A percentile compares a stretch with the other conserved stretches of the same genome.
phyloP scores from a whole-genome alignment of 768 basidiomycete species.

The Kwoniella bestiolae region DNA sequence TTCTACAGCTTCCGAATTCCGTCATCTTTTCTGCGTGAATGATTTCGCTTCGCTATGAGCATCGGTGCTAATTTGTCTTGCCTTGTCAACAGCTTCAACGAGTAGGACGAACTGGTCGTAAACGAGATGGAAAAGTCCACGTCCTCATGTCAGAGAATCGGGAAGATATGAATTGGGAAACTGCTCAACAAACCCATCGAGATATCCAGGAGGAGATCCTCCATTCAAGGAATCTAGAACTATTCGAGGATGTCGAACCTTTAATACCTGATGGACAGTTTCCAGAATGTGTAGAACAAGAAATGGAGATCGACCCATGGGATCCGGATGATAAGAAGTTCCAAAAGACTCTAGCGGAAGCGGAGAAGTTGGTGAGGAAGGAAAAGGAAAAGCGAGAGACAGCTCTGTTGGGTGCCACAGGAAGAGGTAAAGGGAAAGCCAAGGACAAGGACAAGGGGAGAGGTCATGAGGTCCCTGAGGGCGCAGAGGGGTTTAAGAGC shows the following conservation, averaged over 20 bases:
- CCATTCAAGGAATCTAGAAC: slow-evolving; percentile 81
- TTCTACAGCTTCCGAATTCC: too few relatives aligned
- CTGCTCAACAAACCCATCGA: slow-evolving; percentile 80
- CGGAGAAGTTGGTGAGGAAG: slow-evolving; percentile 21
- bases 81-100: slow-evolving; percentile 76
- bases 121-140: slow-evolving; percentile 84
- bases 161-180: slow-evolving; percentile 88
- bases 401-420: slow-evolving; percentile 6
- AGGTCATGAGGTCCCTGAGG: slow-evolving; percentile 55
- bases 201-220: slow-evolving; percentile 87
- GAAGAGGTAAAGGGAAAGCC: not conserved
- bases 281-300: slow-evolving; percentile 76
- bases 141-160: slow-evolving; percentile 86
- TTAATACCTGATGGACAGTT: slow-evolving; percentile 77
- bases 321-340: slow-evolving; percentile 45
- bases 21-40: not conserved
- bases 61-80: not conserved
- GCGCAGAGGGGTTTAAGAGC: slow-evolving; percentile 53
- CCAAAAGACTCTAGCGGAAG: slow-evolving; percentile 30
- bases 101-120: slow-evolving; percentile 91
- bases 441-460: slow-evolving; percentile 15
- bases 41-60: too few relatives aligned
- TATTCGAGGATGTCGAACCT: slow-evolving; percentile 89
- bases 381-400: slow-evolving; percentile 60
- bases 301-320: slow-evolving; percentile 72